Percentiles rank a stretch among this genome's conserved stretches.
phyloP scores from a whole-genome alignment of 371 early-diverging fungal genomes.

The Amoeboaphelidium protococcarum region DNA sequence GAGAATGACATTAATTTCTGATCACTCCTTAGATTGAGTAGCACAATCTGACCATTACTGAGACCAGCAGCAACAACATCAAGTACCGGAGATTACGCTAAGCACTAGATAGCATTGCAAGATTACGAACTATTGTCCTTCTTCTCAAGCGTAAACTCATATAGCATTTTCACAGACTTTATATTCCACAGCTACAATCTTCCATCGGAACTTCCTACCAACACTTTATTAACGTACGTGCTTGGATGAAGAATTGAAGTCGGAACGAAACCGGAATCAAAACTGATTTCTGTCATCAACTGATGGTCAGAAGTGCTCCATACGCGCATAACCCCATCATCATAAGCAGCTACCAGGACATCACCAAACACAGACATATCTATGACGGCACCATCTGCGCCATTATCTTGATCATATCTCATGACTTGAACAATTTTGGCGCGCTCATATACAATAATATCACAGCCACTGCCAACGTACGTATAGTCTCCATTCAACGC shows the following conservation, averaged over 20 bases:
- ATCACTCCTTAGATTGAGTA: slow-evolving; percentile 54
- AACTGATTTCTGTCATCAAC: slow-evolving; percentile 39
- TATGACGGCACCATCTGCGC: slow-evolving; percentile 4
- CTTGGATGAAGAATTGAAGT: slow-evolving; percentile 61
- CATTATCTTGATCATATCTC: not conserved
- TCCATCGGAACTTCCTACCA: slow-evolving; percentile 60
- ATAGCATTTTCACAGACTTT: slow-evolving; percentile 40
- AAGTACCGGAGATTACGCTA: slow-evolving; percentile 63
- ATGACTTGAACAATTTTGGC: slow-evolving; percentile 16
- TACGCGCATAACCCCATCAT: slow-evolving; percentile 45
- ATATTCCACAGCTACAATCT: slow-evolving; percentile 79
- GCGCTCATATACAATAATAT: slow-evolving; percentile 33
- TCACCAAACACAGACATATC: slow-evolving; percentile 38
- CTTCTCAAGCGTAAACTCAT: slow-evolving; percentile 31
- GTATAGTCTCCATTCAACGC: slow-evolving; percentile 35
- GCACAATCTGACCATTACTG: slow-evolving; percentile 50
- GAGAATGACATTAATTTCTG: slow-evolving; percentile 35
- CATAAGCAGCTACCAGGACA: slow-evolving; percentile 40
- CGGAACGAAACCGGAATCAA: slow-evolving; percentile 38
- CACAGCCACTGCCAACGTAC: slow-evolving; percentile 37
- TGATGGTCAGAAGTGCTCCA: slow-evolving; percentile 36
- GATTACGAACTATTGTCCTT: too few species aligned
- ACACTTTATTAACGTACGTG: slow-evolving; percentile 83
- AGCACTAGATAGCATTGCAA: slow-evolving; percentile 37
- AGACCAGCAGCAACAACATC: slow-evolving; percentile 77